Evolutionary conservation across 495 filamentous ascomycete genomes (phyloP).

Genomic region (Tuber magnatum): DNA sequence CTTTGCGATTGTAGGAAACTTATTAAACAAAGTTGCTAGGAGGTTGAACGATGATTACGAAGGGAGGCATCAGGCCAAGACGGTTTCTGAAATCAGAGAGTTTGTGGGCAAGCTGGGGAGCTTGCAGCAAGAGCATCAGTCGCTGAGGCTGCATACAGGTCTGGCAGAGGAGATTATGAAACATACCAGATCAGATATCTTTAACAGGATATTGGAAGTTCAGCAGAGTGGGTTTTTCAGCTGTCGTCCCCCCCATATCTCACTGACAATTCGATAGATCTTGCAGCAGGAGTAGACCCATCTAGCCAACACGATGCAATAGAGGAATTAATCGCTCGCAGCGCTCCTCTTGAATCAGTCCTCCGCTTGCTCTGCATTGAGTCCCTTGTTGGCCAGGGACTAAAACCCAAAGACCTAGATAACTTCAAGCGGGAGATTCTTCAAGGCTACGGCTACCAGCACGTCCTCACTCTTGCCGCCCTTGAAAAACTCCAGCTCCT

Average conservation of each 20-base stretch:
- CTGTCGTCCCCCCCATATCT: conserved; percentile 14
- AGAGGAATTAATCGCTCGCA: conserved; percentile 85
- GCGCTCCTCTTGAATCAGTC: conserved; percentile 66
- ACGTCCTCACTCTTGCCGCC: conserved; percentile 78
- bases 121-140: conserved; percentile 89
- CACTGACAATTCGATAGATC: conserved; percentile 43
- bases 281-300: conserved; percentile 84
- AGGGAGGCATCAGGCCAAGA: conserved; percentile 78
- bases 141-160: conserved; percentile 80
- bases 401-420: conserved; percentile 80
- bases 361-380: conserved; percentile 84
- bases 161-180: conserved; percentile 93
- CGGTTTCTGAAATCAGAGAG: conserved; percentile 77
- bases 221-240: conserved; percentile 61
- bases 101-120: conserved; percentile 87
- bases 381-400: conserved; percentile 78
- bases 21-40: conserved; percentile 84
- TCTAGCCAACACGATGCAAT: conserved; percentile 81
- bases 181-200: conserved; percentile 76
- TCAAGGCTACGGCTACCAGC: conserved; percentile 91
- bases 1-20: conserved; percentile 82
- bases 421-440: conserved; percentile 78
- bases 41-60: conserved; percentile 84
- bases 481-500: conserved; percentile 87
- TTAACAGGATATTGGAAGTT: conserved; percentile 79